phyloP scores from a whole-genome alignment of 1,139 yeast genomes.

The Kurtzmaniella quercitrusa region DNA sequence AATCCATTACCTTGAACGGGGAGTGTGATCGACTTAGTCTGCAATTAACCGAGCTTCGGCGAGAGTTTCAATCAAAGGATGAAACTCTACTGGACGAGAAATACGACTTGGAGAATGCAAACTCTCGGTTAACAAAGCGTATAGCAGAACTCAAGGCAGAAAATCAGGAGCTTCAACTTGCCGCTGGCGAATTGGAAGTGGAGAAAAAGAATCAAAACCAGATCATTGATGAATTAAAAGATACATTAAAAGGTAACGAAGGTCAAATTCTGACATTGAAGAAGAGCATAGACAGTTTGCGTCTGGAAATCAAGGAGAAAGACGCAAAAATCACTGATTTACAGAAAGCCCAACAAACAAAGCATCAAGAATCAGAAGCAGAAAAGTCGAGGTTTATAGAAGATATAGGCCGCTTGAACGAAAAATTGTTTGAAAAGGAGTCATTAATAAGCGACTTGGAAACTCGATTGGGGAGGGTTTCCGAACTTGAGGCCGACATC shows the following conservation, averaged over 20 bases:
- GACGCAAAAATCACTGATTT: constrained; percentile 11
- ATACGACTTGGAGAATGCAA: constrained; percentile 38
- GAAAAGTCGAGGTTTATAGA: constrained; percentile 7
- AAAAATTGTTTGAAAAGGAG: constrained; percentile 11
- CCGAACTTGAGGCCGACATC: constrained; percentile 27
- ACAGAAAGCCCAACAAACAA: constrained; percentile 15
- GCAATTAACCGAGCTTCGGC: constrained; percentile 43
- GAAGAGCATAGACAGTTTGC: not conserved
- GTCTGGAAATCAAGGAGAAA: not conserved
- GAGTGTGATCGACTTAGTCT: constrained; percentile 64
- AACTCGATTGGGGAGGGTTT: constrained; percentile 16
- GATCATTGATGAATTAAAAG: constrained; percentile 45
- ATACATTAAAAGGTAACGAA: constrained; percentile 23
- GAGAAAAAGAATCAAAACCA: constrained; percentile 37
- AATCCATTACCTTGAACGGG: constrained; percentile 51
- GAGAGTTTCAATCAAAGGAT: constrained; percentile 41
- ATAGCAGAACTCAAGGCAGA: constrained; percentile 38
- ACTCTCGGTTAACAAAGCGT: constrained; percentile 28
- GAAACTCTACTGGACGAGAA: constrained; percentile 43
- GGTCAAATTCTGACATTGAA: constrained; percentile 11
- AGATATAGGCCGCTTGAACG: constrained; percentile 11
- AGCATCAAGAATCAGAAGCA: constrained; percentile 13
- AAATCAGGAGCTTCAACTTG: constrained; percentile 43
- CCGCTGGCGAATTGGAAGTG: constrained; percentile 44
- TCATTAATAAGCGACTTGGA: constrained; percentile 14